phyloP scores from a whole-genome alignment of 805 yeast species.

The Phaffomyces thermotolerans region DNA sequence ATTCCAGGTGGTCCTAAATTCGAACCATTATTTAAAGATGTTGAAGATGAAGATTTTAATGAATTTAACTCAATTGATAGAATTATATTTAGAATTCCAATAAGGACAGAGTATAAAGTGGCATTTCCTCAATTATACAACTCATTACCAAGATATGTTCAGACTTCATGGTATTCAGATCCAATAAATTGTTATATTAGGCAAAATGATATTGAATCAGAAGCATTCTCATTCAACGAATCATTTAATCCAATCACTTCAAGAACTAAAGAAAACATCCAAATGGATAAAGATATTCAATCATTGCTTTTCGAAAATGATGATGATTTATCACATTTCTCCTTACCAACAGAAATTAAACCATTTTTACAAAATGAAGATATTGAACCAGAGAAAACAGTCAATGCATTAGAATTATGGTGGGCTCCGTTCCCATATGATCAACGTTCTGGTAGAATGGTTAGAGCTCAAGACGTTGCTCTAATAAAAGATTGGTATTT shows the following conservation, averaged over 20 bases:
- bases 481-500: constrained; percentile 76
- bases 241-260: constrained; percentile 49
- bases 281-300: constrained; percentile 18
- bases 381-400: constrained; percentile 38
- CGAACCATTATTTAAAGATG: constrained; percentile 72
- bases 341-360: constrained; percentile 33
- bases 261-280: constrained; percentile 21
- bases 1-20: constrained; percentile 96
- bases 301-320: constrained; percentile 22
- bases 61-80: constrained; percentile 89
- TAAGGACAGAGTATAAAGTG: constrained; percentile 76
- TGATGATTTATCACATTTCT: constrained; percentile 33
- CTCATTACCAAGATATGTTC: constrained; percentile 61
- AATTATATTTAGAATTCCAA: constrained; percentile 69
- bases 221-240: constrained; percentile 51
- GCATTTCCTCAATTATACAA: constrained; percentile 86
- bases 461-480: constrained; percentile 86
- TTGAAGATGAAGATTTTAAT: constrained; percentile 67
- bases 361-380: constrained; percentile 47
- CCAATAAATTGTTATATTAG: constrained; percentile 48
- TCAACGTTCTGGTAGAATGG: constrained; percentile 59
- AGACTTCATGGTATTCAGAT: constrained; percentile 54
- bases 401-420: constrained; percentile 60
- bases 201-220: constrained; percentile 36
- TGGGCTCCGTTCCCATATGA: constrained; percentile 86